Evolutionary conservation across 108 stramenopile species (phyloP), one percentile per base, ranked within the genome.

Genomic region (Aureococcus anophagefferens): DNA sequence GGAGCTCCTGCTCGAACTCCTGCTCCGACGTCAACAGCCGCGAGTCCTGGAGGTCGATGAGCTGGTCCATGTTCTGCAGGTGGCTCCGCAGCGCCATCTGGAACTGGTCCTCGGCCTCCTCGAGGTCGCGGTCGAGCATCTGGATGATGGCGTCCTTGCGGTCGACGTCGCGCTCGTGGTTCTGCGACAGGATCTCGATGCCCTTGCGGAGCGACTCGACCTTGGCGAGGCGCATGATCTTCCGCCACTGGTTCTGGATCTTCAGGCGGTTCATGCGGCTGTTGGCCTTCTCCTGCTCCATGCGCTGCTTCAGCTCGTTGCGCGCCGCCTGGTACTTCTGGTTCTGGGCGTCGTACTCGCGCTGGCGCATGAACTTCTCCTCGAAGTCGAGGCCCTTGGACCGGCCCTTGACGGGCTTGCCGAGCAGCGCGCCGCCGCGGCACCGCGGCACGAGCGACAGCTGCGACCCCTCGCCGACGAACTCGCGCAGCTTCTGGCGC

Each of bases 161-260:
- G 66, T 88, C 87, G 17, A 88, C 87, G 67, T 86, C 85, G 21
- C 87, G 81, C 72, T 88, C 87, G 80, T 88, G 87, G 66, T 85
- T 85, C 68, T 88, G 87, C 14, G 77, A 75, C 33, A 86, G 77
- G n/a, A 88, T 81, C 67, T 88, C 87, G 29, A 86, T 83, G 65
- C 85, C 85, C 46, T 83, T 82, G 37, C 82, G 70, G 30, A 88
- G 80, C 31, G 77, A 73, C 62, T 84, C 83, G 46, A 84, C 67
- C 81, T 87, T 86, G 17, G 85, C 80, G 18, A 87, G 65, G 18
- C 87, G 81, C 86, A 88, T 83, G 33, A 88, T 88, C 62, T 85
- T 85, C 17, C 85, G 71, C 86, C 86, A 88, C 68, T 84, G 84
- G 62, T 81, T 85, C 75, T 86, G 81, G 15, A 88, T 83, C 64